These are phyloP conservation scores for Debaryomyces fabryi DNA, from an alignment of 1,139 yeast genomes.

Conservation along the genomic window DNA sequence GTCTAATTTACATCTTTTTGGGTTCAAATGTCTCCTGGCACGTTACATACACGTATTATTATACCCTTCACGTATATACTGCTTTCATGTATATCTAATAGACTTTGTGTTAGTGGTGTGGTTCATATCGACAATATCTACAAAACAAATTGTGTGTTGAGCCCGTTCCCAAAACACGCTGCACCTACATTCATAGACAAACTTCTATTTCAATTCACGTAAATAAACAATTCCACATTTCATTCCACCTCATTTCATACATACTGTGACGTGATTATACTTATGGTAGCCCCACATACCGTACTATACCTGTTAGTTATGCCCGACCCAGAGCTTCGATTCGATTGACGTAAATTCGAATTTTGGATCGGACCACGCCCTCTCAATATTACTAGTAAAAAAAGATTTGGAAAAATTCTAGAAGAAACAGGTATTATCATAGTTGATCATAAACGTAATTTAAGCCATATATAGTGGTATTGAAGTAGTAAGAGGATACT, in stretches of 20 bases:
- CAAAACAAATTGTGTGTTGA: background rate
- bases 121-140: background rate
- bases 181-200: background rate
- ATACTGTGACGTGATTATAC: background rate
- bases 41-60: background rate
- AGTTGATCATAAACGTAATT: background rate
- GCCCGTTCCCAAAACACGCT: constrained; percentile 6
- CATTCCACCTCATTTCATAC: background rate
- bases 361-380: constrained; percentile 8
- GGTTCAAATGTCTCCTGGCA: background rate
- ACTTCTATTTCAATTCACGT: background rate
- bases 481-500: background rate
- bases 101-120: background rate
- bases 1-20: background rate
- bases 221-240: background rate
- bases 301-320: background rate
- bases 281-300: background rate
- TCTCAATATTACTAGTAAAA: background rate
- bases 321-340: background rate
- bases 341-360: background rate
- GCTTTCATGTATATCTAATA: background rate
- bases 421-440: background rate
- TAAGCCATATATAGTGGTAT: background rate
- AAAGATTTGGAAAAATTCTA: background rate
- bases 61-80: background rate